Conservation (phyloP, 441 rosid species). For the Mallotus repandus region DNA sequence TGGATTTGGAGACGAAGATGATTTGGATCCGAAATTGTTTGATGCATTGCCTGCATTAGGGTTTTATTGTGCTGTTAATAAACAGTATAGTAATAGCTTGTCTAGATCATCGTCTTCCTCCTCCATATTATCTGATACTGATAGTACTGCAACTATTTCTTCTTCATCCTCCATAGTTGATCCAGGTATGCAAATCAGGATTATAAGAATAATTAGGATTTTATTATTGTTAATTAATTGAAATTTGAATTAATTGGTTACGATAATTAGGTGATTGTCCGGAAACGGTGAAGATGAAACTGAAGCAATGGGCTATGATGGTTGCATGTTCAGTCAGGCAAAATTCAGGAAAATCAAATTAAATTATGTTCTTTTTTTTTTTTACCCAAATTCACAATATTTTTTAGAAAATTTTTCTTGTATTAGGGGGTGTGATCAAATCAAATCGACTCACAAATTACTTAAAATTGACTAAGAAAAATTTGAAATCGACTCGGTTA, state of each 20-base stretch:
- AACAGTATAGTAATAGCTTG: conserved; percentile 42
- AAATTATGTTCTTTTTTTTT: not conserved
- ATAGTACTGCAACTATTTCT: not conserved
- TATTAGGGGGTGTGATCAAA: no score
- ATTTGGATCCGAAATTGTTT: conserved; percentile 60
- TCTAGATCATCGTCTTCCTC: conserved; percentile 57
- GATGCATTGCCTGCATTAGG: conserved; percentile 68
- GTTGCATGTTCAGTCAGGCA: conserved; percentile 79
- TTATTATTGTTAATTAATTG: conserved; percentile 35
- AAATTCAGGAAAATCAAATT: conserved; percentile 43
- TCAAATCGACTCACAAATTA: no score
- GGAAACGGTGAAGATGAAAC: conserved; percentile 54
- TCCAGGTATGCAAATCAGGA: conserved; percentile 34
- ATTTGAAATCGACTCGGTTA: no score
- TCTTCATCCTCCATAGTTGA: conserved; percentile 34
- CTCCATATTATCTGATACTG: conserved; percentile 44
- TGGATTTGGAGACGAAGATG: conserved; percentile 63
- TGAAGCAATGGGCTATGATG: conserved; percentile 81
- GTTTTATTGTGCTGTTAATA: conserved; percentile 65
- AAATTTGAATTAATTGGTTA: conserved; percentile 9
- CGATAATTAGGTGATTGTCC: conserved; percentile 55
- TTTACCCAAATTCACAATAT: no score
- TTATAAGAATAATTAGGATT: not conserved
- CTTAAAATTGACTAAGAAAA: no score
- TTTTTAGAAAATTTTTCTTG: no score